Evolutionary conservation across 306 rosid species (phyloP), one percentile per base, ranked within the genome.

Genomic region (Medicago lupulina): DNA sequence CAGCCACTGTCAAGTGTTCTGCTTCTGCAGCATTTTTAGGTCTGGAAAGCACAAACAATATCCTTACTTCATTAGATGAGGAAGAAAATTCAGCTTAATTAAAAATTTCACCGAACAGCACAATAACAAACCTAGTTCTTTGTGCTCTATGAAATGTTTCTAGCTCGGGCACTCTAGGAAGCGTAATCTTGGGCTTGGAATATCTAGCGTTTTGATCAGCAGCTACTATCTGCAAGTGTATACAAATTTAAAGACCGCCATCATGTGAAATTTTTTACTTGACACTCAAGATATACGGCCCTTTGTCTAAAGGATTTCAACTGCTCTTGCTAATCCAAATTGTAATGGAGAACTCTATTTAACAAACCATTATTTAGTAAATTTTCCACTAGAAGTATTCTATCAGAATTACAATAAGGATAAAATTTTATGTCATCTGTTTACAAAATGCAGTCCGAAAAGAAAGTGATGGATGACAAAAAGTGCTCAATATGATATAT

Each of bases 101-200:
- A 50, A 70, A 70, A 17, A 71, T 16, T 53, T 66, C 61, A 62
- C 59, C 16, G 63, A 61, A 82, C 53, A 71, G 79, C 57, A 41
- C 13, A 76, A 79, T 31, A 73, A 51, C 91, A 50, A 78, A 95
- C 99, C 99, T 96, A 71, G 76, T 87, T 83, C 90, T 87, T 47
- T 89, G 90, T 23, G 97, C 97, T 77, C 98, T 90, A 47, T 84
- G 80, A 61, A 90, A 88, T 44, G 99, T 95, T 88, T 88, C 93
- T 80, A 92, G 87, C 47, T 87, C 97, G 16, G 98, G 96, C 86
- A 89, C 97, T 84, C 90, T 83, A 44, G 99, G 98, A 84, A 92
- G 85, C 59, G 98, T 92, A 79, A 92, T 83, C 86, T 71, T 92
- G 71, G 87, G 80, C 84, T 71, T 90, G 79, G 90, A 74, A 78